Base-by-base conservation (phyloP, 495 filamentous ascomycete genomes). In the Corynascus novoguineensis region DNA sequence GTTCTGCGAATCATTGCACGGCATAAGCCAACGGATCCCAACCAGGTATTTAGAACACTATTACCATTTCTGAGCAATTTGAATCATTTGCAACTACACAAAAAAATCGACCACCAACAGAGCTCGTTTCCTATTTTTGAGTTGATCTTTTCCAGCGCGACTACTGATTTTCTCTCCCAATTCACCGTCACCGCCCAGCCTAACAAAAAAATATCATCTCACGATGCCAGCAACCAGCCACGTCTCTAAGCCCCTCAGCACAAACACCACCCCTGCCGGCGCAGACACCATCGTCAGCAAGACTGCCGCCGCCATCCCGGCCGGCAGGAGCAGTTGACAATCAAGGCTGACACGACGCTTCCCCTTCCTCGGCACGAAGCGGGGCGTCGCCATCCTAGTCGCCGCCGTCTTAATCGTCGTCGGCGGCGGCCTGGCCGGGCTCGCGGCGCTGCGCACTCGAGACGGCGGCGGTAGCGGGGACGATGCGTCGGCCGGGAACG, bases 311-410 rank as follows among this genome's bases (percentile, higher is more conserved):
- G 1, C 17, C 47, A 11, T 47, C 38, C 10, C 58, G 48, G 10
- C 58, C 28, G 28, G 49, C 17, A 32, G 57, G 56, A 27, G 51
- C 65, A 57, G 61, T 54, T 68, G 69, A 68, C 68, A 65, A 66
- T 61, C 63, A 65, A 67, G 60, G 51, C 38, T 70, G 0, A 64
- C 70, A 45, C 62, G 66, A 27, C 71, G 71, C 48, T 70, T 74
- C 37, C 71, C 72, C 27, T 71, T 76, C 22, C 63, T 77, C 40
- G 58, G 58, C 27, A 72, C 58, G 19, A 76, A 72, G 58, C 58
- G 65, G 12, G 71, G 73, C 44, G 57, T 69, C 17, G 65, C 66
- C 34, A 60, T 75, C 14, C 27, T 70, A 4, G 61, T 72, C 48
- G 53, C 54, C 52, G 63, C 72, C 50, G 27, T 69, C 9, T 63